Evolutionary conservation across 306 rosid species (phyloP), one percentile per base, ranked within the genome.

Genomic region (Potentilla sterilis): DNA sequence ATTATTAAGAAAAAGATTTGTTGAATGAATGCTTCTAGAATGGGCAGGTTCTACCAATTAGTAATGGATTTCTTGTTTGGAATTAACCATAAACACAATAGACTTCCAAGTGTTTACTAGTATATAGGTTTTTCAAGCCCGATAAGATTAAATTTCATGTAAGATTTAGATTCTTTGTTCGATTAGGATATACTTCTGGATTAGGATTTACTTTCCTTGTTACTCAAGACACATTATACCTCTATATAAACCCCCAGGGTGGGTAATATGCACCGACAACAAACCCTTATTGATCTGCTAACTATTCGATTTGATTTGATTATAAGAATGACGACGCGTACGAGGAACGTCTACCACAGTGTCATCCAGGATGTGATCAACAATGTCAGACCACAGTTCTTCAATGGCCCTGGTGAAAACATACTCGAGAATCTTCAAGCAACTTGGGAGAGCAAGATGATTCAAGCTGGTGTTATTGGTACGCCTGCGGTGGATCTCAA

Each of bases 361-460:
- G 99, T 95, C 9, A 89, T 95, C 73, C 96, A 92, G 78, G 99
- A 95, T 79, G 99, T 95, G 73, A 81, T 90, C 85, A 87, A 75
- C 84, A 92, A 92, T 83, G 91, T 95, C 76, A 97, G 99, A 5
- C 97, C 90, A 2, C 97, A 90, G 89, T 95, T 95, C 84, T 2
- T 84, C 52, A 86, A 85, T 86, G 96, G 88, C 22, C 98, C 97
- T 7, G 97, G 99, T 3, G 97, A 95, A 67, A 91, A 95, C 65
- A 92, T 92, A 77, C 96, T 95, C 79, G 85, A 83, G 85, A 91
- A 95, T 83, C 97, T 95, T 75, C 99, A 95, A 92, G 97, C 96
- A 80, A 84, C 42, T 59, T 95, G 99, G 99, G 99, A 92, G 80
- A 83, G 93, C 61, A 95, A 89, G 82, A 85, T 90, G 93, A 86